These are phyloP conservation scores for Papiliotrema terrestris DNA, from an alignment of 1,284 basidiomycete species.

Conservation along the genomic window DNA sequence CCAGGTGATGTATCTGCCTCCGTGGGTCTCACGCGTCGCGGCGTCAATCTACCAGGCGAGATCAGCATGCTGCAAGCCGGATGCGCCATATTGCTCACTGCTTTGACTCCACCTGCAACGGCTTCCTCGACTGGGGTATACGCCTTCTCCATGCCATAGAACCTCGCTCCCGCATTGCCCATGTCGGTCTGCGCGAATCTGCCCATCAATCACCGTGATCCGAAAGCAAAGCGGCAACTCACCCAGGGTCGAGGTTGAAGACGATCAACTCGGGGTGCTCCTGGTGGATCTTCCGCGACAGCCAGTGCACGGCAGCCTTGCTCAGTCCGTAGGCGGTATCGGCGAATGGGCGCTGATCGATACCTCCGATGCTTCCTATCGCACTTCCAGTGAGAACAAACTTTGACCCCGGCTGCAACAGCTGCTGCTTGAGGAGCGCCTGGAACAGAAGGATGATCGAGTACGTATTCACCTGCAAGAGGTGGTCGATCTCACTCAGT, in stretches of 20 bases:
- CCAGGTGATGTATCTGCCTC: background rate
- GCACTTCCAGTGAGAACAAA: no score
- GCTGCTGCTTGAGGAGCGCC: background rate
- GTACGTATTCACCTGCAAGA: background rate
- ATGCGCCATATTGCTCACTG: background rate
- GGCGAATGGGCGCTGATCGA: no score
- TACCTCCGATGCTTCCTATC: no score
- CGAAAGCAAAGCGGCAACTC: no score
- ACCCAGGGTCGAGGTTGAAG: no score
- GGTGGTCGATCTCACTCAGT: background rate
- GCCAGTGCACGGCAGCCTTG: no score
- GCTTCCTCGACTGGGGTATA: background rate
- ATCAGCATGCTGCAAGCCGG: background rate
- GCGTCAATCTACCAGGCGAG: background rate
- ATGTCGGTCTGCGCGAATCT: background rate
- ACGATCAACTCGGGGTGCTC: no score
- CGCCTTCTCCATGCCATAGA: background rate
- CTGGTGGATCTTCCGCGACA: no score
- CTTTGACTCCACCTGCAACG: background rate
- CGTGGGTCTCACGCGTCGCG: background rate
- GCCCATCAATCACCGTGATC: background rate
- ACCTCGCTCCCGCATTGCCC: background rate
- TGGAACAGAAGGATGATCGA: background rate
- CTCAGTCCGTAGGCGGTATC: no score
- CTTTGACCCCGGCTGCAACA: no score